Base-by-base conservation (phyloP, 2,329 filamentous ascomycete genomes). In the Clarireedia homoeocarpa region DNA sequence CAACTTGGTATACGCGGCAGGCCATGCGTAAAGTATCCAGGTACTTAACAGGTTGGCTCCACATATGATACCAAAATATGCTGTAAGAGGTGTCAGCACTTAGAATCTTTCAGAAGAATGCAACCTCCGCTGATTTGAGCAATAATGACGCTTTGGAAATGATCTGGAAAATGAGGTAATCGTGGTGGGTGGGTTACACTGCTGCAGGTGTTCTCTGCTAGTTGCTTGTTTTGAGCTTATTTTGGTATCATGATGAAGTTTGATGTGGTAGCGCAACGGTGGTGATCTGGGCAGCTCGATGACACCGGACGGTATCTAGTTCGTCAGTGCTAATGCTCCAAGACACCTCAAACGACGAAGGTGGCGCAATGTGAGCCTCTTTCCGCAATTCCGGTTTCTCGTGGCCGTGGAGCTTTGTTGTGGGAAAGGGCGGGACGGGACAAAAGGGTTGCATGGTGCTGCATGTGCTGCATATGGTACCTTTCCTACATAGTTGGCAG, bases 1-100 rank as follows among this genome's bases (percentile, higher is more conserved):
- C 4, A 14, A 23, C n/a, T 12, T 44, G 23, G 40, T 44, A 44
- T 44, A 44, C 17, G 23, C 7, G 17, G 40, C 23, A 4, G 30
- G 6, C 40, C 17, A 23, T 44, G 17, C 23, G 23, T 17, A 44
- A 44, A 24, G 40, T 44, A 34, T 34, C 30, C 9, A 34, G 30
- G 30, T 34, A 34, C 30, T 34, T 34, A 10, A 34, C 30, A 34
- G 30, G 30, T 4, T 34, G 10, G 30, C 30, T 34, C 30, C 30
- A 34, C 30, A 34, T 14, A 12, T 6, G 27, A 26, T 47, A 45
- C 9, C n/a, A 38, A 38, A 27, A 7, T 17, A 48, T 12, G 27
- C 45, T 53, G n/a, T 15, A 54, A 7, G 24, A 30, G n/a, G 44
- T 17, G 53, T 55, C 50, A 55, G 53, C 53, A 55, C 47, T 45